A percentile compares a stretch with the other conserved stretches of the same genome.
phyloP scores from a whole-genome alignment of 2,329 filamentous ascomycete species.

The Sarocladium strictum region DNA sequence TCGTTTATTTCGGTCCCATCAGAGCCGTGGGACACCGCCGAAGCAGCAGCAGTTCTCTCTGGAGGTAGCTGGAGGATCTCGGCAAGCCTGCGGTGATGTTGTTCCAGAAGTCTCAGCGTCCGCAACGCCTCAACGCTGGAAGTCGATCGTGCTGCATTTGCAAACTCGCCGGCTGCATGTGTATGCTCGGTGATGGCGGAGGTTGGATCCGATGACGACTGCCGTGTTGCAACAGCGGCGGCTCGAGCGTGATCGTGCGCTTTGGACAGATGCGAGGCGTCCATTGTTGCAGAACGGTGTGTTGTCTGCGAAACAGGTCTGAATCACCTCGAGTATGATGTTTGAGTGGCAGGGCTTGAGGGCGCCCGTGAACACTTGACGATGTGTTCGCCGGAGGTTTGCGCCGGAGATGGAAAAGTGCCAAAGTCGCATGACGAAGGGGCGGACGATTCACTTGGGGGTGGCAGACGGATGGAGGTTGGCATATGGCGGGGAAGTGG shows the following conservation, averaged over 20 bases:
- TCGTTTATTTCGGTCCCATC: slow-evolving; percentile 20
- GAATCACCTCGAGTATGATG: neutral
- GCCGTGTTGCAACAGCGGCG: slow-evolving; percentile 71
- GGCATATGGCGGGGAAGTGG: slow-evolving; percentile 5
- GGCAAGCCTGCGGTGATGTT: slow-evolving; percentile 80
- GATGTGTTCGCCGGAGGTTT: neutral
- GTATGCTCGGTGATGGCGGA: slow-evolving; percentile 85
- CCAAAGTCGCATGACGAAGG: neutral
- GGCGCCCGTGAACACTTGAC: neutral
- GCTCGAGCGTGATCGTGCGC: slow-evolving; percentile 87
- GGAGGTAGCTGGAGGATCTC: slow-evolving; percentile 70
- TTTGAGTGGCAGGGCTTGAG: neutral
- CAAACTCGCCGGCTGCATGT: slow-evolving; percentile 81
- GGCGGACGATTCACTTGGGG: neutral
- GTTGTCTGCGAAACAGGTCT: neutral
- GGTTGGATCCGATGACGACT: slow-evolving; percentile 63
- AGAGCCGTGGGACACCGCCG: slow-evolving; percentile 5
- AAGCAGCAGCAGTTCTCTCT: slow-evolving; percentile 20
- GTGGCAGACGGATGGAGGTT: neutral
- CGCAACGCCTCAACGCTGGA: slow-evolving; percentile 67
- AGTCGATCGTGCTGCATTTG: slow-evolving; percentile 70
- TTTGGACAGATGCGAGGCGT: slow-evolving; percentile 40
- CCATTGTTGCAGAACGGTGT: slow-evolving; percentile 23
- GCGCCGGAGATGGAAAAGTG: slow-evolving; percentile 3
- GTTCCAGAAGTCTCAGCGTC: slow-evolving; percentile 77